A percentile compares a stretch with the other conserved stretches of the same genome.
Conservation (phyloP, 352 stramenopile species). For the Pythium chondricola region DNA sequence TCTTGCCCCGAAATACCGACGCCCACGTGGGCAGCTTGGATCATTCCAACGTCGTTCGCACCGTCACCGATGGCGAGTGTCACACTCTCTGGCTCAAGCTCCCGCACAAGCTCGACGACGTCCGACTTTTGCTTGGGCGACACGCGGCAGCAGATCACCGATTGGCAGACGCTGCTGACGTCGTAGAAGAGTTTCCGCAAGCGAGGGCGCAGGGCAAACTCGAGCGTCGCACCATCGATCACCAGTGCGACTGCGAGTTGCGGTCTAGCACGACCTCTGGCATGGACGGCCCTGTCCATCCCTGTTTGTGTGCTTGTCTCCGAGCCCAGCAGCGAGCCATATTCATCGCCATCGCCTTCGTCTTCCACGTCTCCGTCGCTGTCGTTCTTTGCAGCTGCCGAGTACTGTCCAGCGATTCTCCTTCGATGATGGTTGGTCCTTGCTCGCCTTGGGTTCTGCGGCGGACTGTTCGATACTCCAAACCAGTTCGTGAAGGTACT, state of each 20-base stretch:
- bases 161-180: slow-evolving; percentile 59
- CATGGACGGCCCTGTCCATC: neutral
- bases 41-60: slow-evolving; percentile 96
- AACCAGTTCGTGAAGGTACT: neutral
- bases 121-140: slow-evolving; percentile 86
- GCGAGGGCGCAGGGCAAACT: slow-evolving; percentile 47
- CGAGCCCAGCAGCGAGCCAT: slow-evolving; percentile 6
- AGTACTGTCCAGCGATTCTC: neutral
- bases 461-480: neutral
- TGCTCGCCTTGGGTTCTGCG: too few relatives aligned
- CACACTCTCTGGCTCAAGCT: slow-evolving; percentile 60
- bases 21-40: slow-evolving; percentile 89
- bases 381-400: slow-evolving; percentile 2
- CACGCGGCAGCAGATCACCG: slow-evolving; percentile 86
- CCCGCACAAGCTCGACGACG: slow-evolving; percentile 72
- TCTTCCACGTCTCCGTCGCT: slow-evolving; percentile 27
- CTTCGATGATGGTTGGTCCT: too few relatives aligned
- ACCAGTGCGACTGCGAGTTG: slow-evolving; percentile 67
- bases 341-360: slow-evolving; percentile 2
- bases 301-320: too few relatives aligned
- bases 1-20: slow-evolving; percentile 91
- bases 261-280: neutral
- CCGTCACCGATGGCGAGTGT: slow-evolving; percentile 94
- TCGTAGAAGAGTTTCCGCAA: slow-evolving; percentile 58
- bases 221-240: slow-evolving; percentile 90